Evolutionary conservation across 176 grass and related monocot genomes (phyloP).

Genomic region (Puya raimondii): DNA sequence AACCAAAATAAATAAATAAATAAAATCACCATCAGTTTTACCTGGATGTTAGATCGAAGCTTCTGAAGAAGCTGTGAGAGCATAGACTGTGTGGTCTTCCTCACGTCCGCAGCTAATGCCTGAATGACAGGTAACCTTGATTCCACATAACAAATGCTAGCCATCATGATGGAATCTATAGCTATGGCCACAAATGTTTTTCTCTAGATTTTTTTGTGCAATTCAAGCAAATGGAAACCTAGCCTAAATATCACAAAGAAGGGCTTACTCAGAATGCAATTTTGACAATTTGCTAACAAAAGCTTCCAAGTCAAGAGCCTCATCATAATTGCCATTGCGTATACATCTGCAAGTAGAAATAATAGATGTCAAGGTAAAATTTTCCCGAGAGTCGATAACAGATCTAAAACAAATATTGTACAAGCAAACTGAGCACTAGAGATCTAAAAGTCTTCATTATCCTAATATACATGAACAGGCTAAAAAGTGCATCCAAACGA

Average conservation of each 20-base stretch:
- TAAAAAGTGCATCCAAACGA: neutral
- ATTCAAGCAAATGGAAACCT: no score
- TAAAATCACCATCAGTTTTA: conserved; percentile 9
- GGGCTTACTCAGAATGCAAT: conserved; percentile 81
- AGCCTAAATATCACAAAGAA: conserved; percentile 2
- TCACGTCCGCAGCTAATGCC: conserved; percentile 76
- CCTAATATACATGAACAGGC: neutral
- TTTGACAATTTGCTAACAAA: conserved; percentile 83
- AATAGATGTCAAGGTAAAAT: conserved; percentile 9
- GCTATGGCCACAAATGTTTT: neutral
- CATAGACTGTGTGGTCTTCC: conserved; percentile 88
- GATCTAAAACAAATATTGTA: neutral
- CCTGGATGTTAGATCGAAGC: conserved; percentile 97
- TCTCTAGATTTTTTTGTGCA: no score
- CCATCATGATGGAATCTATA: conserved; percentile 13
- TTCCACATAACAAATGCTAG: conserved; percentile 36
- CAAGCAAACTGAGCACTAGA: neutral
- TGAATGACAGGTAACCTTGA: conserved; percentile 93
- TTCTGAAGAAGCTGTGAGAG: conserved; percentile 97
- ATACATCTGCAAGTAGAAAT: conserved; percentile 53
- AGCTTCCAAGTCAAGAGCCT: conserved; percentile 97
- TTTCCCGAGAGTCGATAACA: no score
- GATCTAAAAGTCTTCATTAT: neutral
- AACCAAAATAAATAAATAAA: neutral
- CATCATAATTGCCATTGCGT: conserved; percentile 98